Conservation (phyloP, 208 protist genomes). For the Leishmania martiniquensis region DNA sequence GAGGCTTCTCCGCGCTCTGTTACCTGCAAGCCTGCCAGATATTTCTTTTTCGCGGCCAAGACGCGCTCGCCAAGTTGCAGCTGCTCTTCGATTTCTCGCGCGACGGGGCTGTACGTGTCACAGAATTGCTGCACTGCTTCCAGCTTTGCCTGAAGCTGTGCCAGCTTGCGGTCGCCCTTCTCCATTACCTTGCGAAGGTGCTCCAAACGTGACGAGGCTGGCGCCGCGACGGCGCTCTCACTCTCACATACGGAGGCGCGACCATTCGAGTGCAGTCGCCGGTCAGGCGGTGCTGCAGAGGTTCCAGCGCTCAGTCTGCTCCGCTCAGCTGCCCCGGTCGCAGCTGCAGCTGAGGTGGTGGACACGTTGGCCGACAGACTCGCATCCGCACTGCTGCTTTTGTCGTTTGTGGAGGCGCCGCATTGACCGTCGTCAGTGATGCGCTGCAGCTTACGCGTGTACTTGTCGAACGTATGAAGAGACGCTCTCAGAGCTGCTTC, state of each 20-base stretch:
- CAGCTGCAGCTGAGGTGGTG: background rate
- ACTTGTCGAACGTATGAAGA: conserved; percentile 44
- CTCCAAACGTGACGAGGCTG: conserved; percentile 3
- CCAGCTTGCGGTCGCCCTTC: conserved; percentile 16
- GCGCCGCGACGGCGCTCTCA: background rate
- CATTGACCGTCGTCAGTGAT: background rate
- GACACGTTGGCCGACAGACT: conserved; percentile 2
- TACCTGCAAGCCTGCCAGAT: conserved; percentile 5
- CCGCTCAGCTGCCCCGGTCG: background rate
- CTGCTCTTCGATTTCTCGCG: conserved; percentile 22
- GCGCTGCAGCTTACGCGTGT: conserved; percentile 26
- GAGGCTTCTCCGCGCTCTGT: background rate
- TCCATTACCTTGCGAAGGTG: conserved; percentile 18
- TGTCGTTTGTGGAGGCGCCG: conserved; percentile 3
- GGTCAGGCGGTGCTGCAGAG: background rate
- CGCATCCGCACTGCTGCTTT: conserved; percentile 7
- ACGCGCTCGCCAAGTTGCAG: conserved; percentile 18
- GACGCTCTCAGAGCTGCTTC: conserved; percentile 26
- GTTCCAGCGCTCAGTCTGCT: background rate
- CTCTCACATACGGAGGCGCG: background rate
- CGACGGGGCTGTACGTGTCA: conserved; percentile 21
- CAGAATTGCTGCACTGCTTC: conserved; percentile 18
- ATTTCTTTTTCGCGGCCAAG: conserved; percentile 14
- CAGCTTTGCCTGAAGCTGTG: conserved; percentile 20
- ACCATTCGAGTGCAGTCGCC: background rate